Base-by-base conservation (phyloP, 805 yeast genomes). In the Myxozyma geophila region DNA sequence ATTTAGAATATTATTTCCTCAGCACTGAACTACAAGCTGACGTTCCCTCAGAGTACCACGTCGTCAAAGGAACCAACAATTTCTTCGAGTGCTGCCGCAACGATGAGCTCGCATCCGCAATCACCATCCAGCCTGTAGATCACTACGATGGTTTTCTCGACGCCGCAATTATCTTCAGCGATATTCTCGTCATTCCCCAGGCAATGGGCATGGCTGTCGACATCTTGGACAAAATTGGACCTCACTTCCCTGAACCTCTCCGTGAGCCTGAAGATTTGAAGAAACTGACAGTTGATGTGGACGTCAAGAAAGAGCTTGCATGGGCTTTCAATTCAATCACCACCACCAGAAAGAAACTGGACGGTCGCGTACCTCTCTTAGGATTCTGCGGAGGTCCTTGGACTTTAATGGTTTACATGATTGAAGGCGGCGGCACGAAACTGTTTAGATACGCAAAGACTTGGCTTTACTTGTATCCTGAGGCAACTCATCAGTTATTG, bases 311-410 rank as follows among this genome's bases (percentile, higher is more conserved):
- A 73, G 92, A 88, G 71, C 81, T 95, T 60, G 96, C 82, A 60
- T 95, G 98, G 98, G 97, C 98, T 4, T 90, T 90, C 79, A 87
- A 89, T 72, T 89, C 98, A n/a, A 89, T 95, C 70, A 88, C 96
- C 2, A 77, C 90, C 68, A 95, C 99, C n/a, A 84, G 99, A 76
- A 81, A 81, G 67, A 90, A 89, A 73, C 82, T 95, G 64, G 78
- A 86, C 48, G 99, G 99, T 56, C 84, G 96, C 72, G 98, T 92
- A 12, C 99, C 99, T 36, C 80, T 95, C 66, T 81, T 95, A 57
- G 99, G 99, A 2, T 95, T 95, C 78, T 89, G 92, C 70, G 99
- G 99, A 59, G 97, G 96, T 8, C 99, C 99, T 61, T 95, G 98
- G 97, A 95, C 99, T 12, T 79, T 95, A 64, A 81, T 95, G 79